Conservation (phyloP, 2,329 filamentous ascomycete genomes). For the Ustilaginoidea virens region DNA sequence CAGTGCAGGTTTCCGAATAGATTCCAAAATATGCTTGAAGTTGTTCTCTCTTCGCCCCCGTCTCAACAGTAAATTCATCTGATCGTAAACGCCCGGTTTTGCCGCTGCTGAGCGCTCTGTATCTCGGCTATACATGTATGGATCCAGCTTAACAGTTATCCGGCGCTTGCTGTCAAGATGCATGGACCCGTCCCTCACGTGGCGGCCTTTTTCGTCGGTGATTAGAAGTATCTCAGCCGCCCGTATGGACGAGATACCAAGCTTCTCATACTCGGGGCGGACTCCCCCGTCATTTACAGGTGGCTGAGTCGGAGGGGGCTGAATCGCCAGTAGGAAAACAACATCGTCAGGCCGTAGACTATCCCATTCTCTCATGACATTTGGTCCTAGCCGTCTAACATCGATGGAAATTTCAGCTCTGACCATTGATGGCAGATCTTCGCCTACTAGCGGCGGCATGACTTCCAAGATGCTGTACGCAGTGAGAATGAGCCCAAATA, state of each 20-base stretch:
- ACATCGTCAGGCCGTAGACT: conserved; percentile 73
- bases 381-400: conserved; percentile 61
- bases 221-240: conserved; percentile 77
- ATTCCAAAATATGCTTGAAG: conserved; percentile 85
- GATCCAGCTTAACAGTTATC: conserved; percentile 69
- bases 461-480: conserved; percentile 57
- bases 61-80: conserved; percentile 73
- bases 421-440: conserved; percentile 68
- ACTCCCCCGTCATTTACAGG: conserved; percentile 35
- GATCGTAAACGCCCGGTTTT: conserved; percentile 67
- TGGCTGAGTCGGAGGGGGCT: conserved; percentile 38
- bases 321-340: conserved; percentile 70
- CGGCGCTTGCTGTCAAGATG: conserved; percentile 54
- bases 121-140: conserved; percentile 63
- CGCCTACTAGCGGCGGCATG: conserved; percentile 67
- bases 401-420: conserved; percentile 77
- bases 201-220: conserved; percentile 68
- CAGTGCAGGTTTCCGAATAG: conserved; percentile 71
- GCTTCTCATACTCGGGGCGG: conserved; percentile 36
- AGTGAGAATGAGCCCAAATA: background rate
- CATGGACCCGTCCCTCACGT: conserved; percentile 44
- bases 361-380: conserved; percentile 78
- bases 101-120: conserved; percentile 47
- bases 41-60: conserved; percentile 86
- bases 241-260: conserved; percentile 57